Base-by-base conservation (phyloP, 1,284 basidiomycete species). In the Naganishia cerealis region DNA sequence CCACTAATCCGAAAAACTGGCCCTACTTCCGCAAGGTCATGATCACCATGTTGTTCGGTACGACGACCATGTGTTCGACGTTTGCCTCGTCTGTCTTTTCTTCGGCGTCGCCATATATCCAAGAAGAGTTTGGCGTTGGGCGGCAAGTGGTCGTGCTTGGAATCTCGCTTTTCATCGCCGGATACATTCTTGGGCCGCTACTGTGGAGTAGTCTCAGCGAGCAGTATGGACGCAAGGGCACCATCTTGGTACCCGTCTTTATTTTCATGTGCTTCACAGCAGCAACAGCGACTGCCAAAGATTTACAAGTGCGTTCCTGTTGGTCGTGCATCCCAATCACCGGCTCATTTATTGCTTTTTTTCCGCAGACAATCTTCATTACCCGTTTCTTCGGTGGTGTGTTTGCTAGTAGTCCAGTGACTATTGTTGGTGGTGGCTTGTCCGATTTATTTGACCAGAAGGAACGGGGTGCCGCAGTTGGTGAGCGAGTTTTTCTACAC, bases 1-100 rank as follows among this genome's bases (percentile, higher is more conserved):
- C 85, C 2, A 76, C 77, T 21, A 89, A 90, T 75, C 88, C 88
- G 0, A 85, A 85, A 75, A 89, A 89, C 77, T 90, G 89, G 88
- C 73, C 81, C 0, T 83, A 81, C 69, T 78, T 78, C 52, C 82
- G 83, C 68, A 88, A 88, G 82, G 87, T 87, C 85, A 82, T 83
- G 1, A 86, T 87, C 0, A 87, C 86, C 0, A 83, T 87, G 48
- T 85, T 89, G 0, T 88, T 86, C 8, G 82, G 84, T 0, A 87
- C 87, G 76, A 87, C 86, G 0, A 88, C 88, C 73, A 87, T 89
- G 72, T 73, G 70, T 58, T 73, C 74, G 62, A 74, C 73, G 8
- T 74, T 75, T 70, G 73, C 73, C 18, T 73, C 72, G 9, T 72
- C 71, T n/a, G 88, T 90, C 85, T 83, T 89, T 39, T 87, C 90